Conservation (phyloP, 2,329 filamentous ascomycete species). For the Orbilia oligospora region DNA sequence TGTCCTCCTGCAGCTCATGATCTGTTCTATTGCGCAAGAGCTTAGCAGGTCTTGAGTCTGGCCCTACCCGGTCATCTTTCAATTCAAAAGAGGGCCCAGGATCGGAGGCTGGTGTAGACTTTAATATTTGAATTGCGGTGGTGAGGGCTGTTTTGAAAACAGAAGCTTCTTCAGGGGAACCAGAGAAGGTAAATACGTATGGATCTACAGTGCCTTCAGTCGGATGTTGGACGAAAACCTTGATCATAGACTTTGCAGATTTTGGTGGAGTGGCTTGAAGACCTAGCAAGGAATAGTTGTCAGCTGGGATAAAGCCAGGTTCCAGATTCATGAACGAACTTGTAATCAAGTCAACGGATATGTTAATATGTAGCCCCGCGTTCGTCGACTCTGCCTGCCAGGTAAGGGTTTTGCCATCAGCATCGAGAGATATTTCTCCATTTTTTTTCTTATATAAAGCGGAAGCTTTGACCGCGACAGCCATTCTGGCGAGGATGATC, state of each 20-base stretch:
- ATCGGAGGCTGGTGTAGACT: conserved; percentile 71
- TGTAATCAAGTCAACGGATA: conserved; percentile 82
- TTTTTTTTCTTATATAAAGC: conserved; percentile 96
- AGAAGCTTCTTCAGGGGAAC: conserved; percentile 86
- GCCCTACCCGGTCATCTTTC: conserved; percentile 65
- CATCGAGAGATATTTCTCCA: conserved; percentile 81
- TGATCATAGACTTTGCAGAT: conserved; percentile 92
- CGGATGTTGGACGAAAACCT: conserved; percentile 78
- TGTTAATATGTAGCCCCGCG: conserved; percentile 72
- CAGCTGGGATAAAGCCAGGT: conserved; percentile 66
- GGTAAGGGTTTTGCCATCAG: conserved; percentile 80
- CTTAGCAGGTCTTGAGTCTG: conserved; percentile 61
- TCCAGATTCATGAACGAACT: conserved; percentile 74
- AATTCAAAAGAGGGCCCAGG: conserved; percentile 71
- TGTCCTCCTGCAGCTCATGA: conserved; percentile 80
- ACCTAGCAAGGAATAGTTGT: conserved; percentile 69
- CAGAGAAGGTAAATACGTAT: conserved; percentile 89
- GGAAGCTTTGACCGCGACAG: conserved; percentile 73
- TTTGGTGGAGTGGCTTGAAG: conserved; percentile 93
- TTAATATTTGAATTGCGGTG: conserved; percentile 79
- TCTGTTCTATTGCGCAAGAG: conserved; percentile 69
- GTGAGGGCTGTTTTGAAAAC: conserved; percentile 86
- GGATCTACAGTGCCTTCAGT: conserved; percentile 68
- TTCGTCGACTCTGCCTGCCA: conserved; percentile 78
- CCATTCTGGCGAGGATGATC: conserved; percentile 68